These are phyloP conservation scores for Oemleria cerasiformis DNA, from an alignment of 306 rosid genomes.

Conservation along the genomic window DNA sequence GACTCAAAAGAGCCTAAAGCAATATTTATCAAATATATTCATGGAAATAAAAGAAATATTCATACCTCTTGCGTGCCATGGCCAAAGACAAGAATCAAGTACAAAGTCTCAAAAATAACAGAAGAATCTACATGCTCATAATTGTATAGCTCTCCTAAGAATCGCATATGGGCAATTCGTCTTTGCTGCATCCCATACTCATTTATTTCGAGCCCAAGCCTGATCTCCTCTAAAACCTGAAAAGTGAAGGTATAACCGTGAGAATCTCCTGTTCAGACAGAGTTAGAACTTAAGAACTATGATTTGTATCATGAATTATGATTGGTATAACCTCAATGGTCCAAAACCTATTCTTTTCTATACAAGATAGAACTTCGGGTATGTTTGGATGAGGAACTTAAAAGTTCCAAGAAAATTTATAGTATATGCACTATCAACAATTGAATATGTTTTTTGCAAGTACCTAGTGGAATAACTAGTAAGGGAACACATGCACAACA, in stretches of 20 bases:
- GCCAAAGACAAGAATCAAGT: slow-evolving; percentile 76
- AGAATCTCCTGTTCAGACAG: not conserved
- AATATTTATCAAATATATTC: not conserved
- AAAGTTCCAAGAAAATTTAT: no score
- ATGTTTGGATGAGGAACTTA: no score
- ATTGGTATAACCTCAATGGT: not conserved
- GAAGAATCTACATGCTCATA: slow-evolving; percentile 97
- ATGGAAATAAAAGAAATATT: not conserved
- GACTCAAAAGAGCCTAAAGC: not conserved
- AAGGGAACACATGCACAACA: no score
- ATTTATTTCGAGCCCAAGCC: slow-evolving; percentile 88
- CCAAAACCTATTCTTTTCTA: no score
- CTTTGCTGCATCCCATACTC: slow-evolving; percentile 98
- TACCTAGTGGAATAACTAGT: no score
- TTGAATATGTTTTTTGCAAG: no score
- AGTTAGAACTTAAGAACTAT: not conserved
- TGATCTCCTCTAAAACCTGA: slow-evolving; percentile 98
- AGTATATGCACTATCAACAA: no score
- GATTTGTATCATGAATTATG: not conserved
- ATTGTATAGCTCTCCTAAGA: slow-evolving; percentile 94
- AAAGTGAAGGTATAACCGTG: slow-evolving; percentile 15
- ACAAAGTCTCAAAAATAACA: slow-evolving; percentile 90
- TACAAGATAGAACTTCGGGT: no score
- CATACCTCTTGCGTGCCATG: slow-evolving; percentile 89
- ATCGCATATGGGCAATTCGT: slow-evolving; percentile 92